Evolutionary conservation across 495 filamentous ascomycete species (phyloP).

Genomic region (Amphirosellinia nigrospora): DNA sequence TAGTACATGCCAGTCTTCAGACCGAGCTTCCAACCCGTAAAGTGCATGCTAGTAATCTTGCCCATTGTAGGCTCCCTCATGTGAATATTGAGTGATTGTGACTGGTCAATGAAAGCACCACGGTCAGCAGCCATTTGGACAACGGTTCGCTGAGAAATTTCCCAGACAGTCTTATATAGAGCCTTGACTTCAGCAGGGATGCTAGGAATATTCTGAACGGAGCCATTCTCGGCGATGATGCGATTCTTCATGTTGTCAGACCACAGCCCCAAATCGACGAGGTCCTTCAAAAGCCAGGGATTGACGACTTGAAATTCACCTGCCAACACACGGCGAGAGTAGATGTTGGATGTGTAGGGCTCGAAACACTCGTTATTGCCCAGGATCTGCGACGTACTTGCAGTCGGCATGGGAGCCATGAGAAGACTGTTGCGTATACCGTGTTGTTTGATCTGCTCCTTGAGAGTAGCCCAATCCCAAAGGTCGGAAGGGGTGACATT

Average conservation of each 20-base stretch:
- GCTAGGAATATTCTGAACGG: conserved; percentile 94
- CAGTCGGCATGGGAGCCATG: conserved; percentile 97
- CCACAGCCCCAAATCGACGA: conserved; percentile 97
- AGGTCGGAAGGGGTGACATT: conserved; percentile 88
- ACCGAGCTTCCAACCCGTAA: conserved; percentile 97
- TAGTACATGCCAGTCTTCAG: conserved; percentile 99
- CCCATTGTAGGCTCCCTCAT: conserved; percentile 99
- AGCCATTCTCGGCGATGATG: conserved; percentile 95
- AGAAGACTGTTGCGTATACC: conserved; percentile 94
- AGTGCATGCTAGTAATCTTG: conserved; percentile 99
- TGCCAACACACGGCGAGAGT: conserved; percentile 95
- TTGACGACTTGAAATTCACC: conserved; percentile 99
- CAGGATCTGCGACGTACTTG: conserved; percentile 93
- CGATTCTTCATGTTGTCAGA: conserved; percentile 99
- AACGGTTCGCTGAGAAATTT: conserved; percentile 95
- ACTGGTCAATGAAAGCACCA: conserved; percentile 98
- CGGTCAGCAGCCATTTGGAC: conserved; percentile 98
- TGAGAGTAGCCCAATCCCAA: conserved; percentile 94
- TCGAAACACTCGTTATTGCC: conserved; percentile 99
- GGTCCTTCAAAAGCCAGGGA: conserved; percentile 97
- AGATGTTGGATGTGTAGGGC: conserved; percentile 99
- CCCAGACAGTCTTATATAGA: conserved; percentile 99
- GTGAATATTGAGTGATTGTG: conserved; percentile 98
- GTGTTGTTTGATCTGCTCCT: conserved; percentile 86
- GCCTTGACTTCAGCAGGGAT: conserved; percentile 95